Evolutionary conservation across 768 basidiomycete genomes (phyloP).

Genomic region (Leccinum sublutescens): DNA sequence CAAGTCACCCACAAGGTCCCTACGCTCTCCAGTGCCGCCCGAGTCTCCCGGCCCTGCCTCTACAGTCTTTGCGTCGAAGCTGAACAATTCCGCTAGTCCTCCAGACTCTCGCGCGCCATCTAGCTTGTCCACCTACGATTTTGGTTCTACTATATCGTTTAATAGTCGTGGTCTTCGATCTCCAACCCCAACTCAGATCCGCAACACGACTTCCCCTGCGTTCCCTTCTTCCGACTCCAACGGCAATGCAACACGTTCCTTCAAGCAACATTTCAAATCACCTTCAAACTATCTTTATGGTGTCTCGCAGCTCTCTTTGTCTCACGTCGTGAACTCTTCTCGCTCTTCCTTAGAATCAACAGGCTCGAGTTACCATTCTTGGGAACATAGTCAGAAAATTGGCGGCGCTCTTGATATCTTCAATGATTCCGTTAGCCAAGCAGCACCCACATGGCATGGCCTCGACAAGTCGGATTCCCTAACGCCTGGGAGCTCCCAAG

Average conservation of each 20-base stretch:
- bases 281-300: conserved; percentile 52
- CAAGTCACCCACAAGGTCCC: conserved; percentile 44
- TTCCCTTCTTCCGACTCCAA: conserved; percentile 36
- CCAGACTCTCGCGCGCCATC: conserved; percentile 44
- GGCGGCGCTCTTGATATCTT: conserved; percentile 56
- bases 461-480: conserved; percentile 51
- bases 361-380: conserved; percentile 86
- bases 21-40: conserved; percentile 56
- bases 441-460: conserved; percentile 65
- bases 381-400: conserved; percentile 57
- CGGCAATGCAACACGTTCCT: conserved; percentile 48
- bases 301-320: conserved; percentile 60
- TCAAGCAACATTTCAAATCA: conserved; percentile 47
- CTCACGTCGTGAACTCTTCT: conserved; percentile 71
- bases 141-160: conserved; percentile 44
- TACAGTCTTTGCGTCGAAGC: conserved; percentile 16
- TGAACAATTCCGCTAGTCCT: conserved; percentile 32
- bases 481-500: conserved; percentile 49
- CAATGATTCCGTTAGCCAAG: conserved; percentile 43
- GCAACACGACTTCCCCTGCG: conserved; percentile 50
- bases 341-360: conserved; percentile 76
- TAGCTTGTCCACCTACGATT: conserved; percentile 48
- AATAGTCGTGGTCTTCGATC: conserved; percentile 49
- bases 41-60: conserved; percentile 56
- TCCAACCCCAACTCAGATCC: conserved; percentile 67